A percentile compares a stretch with the other conserved stretches of the same genome.
These are phyloP conservation scores for Daldinia sp. DNA, from an alignment of 2,329 filamentous ascomycete species.

Conservation along the genomic window DNA sequence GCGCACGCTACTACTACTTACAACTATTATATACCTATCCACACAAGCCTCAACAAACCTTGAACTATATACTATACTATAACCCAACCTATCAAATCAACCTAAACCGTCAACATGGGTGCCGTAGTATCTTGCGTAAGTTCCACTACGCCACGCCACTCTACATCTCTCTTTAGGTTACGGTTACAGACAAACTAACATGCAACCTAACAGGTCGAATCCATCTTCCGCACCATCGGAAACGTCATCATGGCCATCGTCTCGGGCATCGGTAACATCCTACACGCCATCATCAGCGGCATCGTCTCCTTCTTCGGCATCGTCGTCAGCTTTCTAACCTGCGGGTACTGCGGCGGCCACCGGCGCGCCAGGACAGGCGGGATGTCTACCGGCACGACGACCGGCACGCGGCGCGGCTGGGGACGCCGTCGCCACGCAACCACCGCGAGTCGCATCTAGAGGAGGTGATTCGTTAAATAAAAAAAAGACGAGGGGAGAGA, in stretches of 20 bases:
- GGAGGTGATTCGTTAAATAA: background rate
- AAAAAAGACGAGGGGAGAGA: constrained; percentile 15
- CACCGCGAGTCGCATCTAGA: constrained; percentile 54
- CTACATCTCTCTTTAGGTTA: background rate
- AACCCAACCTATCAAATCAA: constrained; percentile 25
- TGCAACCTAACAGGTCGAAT: constrained; percentile 62
- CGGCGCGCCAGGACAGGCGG: constrained; percentile 32
- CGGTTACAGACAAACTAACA: constrained; percentile 1
- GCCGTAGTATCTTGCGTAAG: constrained; percentile 86
- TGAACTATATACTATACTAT: background rate
- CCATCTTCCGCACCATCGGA: constrained; percentile 73
- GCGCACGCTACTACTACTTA: constrained; percentile 14
- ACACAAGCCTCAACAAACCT: constrained; percentile 19
- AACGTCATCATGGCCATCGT: constrained; percentile 76
- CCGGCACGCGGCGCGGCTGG: constrained; percentile 29
- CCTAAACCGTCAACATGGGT: constrained; percentile 72
- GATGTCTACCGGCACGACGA: constrained; percentile 31
- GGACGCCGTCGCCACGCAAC: constrained; percentile 45
- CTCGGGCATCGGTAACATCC: constrained; percentile 72
- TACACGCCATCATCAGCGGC: constrained; percentile 75
- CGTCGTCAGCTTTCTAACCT: constrained; percentile 74
- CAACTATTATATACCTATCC: constrained; percentile 16
- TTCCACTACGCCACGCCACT: constrained; percentile 43
- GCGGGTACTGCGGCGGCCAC: constrained; percentile 58
- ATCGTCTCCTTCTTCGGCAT: constrained; percentile 74